Evolutionary conservation across 139 green algal genomes (phyloP).

Genomic region (Chlamydomonas schloesseri): DNA sequence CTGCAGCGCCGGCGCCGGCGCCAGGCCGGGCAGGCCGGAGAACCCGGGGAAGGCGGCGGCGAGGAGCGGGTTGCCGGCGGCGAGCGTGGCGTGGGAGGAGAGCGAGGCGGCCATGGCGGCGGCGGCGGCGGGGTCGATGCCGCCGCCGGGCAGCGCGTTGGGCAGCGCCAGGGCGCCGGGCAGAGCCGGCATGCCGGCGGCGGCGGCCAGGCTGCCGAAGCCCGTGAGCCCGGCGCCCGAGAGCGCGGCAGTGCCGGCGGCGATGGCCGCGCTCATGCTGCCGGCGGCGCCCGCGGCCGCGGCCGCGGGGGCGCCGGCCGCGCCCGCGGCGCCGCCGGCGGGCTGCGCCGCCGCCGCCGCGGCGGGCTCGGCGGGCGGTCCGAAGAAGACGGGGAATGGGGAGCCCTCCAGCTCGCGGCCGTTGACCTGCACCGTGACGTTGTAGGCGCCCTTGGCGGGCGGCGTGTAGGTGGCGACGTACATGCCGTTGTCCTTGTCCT

Average conservation of each 20-base stretch:
- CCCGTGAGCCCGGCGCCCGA: neutral
- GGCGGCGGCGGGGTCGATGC: constrained; percentile 36
- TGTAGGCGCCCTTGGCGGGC: constrained; percentile 82
- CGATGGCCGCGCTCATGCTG: neutral
- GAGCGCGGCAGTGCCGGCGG: constrained; percentile 11
- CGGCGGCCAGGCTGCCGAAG: neutral
- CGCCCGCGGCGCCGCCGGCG: neutral
- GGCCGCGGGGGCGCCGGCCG: neutral
- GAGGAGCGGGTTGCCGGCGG: neutral
- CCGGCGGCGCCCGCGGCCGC: neutral
- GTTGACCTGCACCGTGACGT: constrained; percentile 82
- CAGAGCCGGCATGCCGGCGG: neutral
- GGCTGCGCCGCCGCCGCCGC: constrained; percentile 4
- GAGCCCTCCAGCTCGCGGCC: constrained; percentile 81
- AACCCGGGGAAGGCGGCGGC: constrained; percentile 10
- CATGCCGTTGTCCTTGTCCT: constrained; percentile 84
- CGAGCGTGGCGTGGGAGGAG: constrained; percentile 27
- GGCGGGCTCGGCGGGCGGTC: constrained; percentile 60
- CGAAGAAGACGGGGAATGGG: constrained; percentile 94
- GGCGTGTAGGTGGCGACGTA: constrained; percentile 88
- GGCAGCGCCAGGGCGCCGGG: constrained; percentile 1
- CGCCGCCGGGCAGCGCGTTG: constrained; percentile 27
- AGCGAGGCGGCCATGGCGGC: constrained; percentile 35
- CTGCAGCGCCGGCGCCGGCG: too few species aligned
- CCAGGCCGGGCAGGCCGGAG: neutral